Evolutionary conservation across 192 early-diverging fungal genomes (phyloP), one percentile per base, ranked within the genome.

Genomic region (Lobulomyces angularis): DNA sequence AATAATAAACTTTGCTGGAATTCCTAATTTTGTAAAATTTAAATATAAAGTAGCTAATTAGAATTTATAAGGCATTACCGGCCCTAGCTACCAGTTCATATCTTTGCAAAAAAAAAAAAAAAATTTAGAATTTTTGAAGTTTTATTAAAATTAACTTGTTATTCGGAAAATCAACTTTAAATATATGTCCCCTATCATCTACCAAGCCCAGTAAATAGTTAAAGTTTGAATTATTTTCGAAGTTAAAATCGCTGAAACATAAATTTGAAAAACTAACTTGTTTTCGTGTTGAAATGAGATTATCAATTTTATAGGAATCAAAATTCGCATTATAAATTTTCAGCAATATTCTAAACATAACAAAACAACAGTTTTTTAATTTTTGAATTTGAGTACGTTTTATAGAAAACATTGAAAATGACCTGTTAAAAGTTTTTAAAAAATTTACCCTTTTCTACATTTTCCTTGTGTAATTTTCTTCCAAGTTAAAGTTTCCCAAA

Each of bases 151-250:
- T 53, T 17, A 42, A 65, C 69, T 41, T 56, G 42, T 71, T 71
- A 27, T 62, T 59, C 21, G 43, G n/a, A 33, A 66, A 52, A 48
- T 71, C 64, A 22, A 67, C 43, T 7, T 34, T 54, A 30, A 51
- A 66, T 5, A 71, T 45, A 19, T 56, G 48, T 6, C 69, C 69
- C 20, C 64, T 27, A 33, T 71, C 59, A 49, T 71, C 69, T n/a
- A 45, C 59, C 17, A 59, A 48, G 0, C 46, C 61, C 30, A 65
- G n/a, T 12, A 12, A 16, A 32, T 32, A 32, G 31, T 12, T 12
- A 32, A 32, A 12, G 31, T 16, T 32, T 16, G 31, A 12, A 12
- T 16, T 32, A 12, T 16, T 16, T 12, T 16, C 31, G 31, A 32
- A 16, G n/a, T 32, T 12, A 16, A 32, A 12, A 32, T 12, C 12